phyloP scores from a whole-genome alignment of 2,329 filamentous ascomycete genomes.

The Ploettnerulaceae sp. region DNA sequence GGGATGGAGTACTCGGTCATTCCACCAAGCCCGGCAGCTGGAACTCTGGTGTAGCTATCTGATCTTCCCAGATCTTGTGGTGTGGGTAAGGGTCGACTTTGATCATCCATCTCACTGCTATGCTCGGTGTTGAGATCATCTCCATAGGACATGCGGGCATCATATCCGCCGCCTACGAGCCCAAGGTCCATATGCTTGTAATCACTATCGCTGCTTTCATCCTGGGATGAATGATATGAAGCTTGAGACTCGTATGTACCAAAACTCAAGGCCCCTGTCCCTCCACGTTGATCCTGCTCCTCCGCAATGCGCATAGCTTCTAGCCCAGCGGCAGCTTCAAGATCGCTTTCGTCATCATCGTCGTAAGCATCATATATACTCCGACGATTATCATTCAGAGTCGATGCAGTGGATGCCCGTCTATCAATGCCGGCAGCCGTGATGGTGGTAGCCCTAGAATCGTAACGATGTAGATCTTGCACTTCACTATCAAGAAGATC shows the following conservation, averaged over 20 bases:
- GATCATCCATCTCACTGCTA: constrained; percentile 40
- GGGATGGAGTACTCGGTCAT: constrained; percentile 38
- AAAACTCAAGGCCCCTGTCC: constrained; percentile 46
- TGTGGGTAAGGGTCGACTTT: constrained; percentile 46
- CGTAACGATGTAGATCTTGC: constrained; percentile 46
- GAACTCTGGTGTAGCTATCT: constrained; percentile 27
- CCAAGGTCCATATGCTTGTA: constrained; percentile 68
- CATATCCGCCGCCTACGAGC: constrained; percentile 68
- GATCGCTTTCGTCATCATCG: constrained; percentile 75
- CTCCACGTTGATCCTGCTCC: constrained; percentile 63
- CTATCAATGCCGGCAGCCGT: constrained; percentile 41
- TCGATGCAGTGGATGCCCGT: constrained; percentile 48
- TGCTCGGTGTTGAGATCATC: constrained; percentile 36
- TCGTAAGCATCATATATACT: constrained; percentile 42
- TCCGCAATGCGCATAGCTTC: constrained; percentile 82
- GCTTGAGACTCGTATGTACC: constrained; percentile 41
- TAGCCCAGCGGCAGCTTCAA: constrained; percentile 79
- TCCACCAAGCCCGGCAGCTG: constrained; percentile 29
- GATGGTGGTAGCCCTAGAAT: constrained; percentile 46
- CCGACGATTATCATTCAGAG: constrained; percentile 35
- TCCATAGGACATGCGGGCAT: constrained; percentile 56
- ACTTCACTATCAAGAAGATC: constrained; percentile 44
- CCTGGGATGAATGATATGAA: constrained; percentile 31
- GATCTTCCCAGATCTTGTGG: constrained; percentile 36
- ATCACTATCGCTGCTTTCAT: constrained; percentile 63